phyloP scores from a whole-genome alignment of 2,329 filamentous ascomycete genomes.

The Epichloe amarillans region DNA sequence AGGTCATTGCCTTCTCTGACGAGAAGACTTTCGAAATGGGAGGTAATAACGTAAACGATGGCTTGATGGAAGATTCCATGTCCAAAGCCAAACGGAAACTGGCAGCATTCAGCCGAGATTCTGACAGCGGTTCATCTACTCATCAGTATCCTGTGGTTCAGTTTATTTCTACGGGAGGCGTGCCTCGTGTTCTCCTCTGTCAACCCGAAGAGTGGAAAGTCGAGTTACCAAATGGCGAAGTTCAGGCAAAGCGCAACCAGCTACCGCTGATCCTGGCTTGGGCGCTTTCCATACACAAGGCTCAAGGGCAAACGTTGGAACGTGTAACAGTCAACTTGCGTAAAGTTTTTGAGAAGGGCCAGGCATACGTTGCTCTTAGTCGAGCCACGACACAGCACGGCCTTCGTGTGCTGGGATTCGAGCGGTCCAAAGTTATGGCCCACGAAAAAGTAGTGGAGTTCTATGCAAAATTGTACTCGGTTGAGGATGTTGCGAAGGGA shows the following conservation, averaged over 20 bases:
- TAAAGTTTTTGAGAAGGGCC: slow-evolving; percentile 89
- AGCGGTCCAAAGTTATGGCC: slow-evolving; percentile 85
- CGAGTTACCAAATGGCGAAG: slow-evolving; percentile 86
- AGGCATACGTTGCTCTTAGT: slow-evolving; percentile 92
- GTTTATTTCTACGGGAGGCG: slow-evolving; percentile 67
- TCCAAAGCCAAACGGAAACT: slow-evolving; percentile 43
- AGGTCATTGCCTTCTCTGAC: slow-evolving; percentile 42
- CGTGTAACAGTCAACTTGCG: slow-evolving; percentile 89
- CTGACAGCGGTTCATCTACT: slow-evolving; percentile 31
- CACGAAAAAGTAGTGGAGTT: slow-evolving; percentile 78
- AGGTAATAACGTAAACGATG: slow-evolving; percentile 30
- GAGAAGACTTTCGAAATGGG: slow-evolving; percentile 25
- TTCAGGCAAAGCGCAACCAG: slow-evolving; percentile 75
- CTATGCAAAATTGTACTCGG: slow-evolving; percentile 69
- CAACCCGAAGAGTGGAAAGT: slow-evolving; percentile 90
- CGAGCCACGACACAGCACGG: slow-evolving; percentile 80
- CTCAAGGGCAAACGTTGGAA: slow-evolving; percentile 87
- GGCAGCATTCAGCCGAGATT: slow-evolving; percentile 31
- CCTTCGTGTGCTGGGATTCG: slow-evolving; percentile 77
- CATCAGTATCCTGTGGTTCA: slow-evolving; percentile 70
- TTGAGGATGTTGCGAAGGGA: slow-evolving; percentile 35
- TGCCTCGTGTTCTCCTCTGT: slow-evolving; percentile 51
- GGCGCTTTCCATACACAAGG: slow-evolving; percentile 96
- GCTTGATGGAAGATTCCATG: slow-evolving; percentile 26
- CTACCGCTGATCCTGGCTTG: slow-evolving; percentile 87